phyloP scores from a whole-genome alignment of 441 rosid genomes.

The Erodium texanum region DNA sequence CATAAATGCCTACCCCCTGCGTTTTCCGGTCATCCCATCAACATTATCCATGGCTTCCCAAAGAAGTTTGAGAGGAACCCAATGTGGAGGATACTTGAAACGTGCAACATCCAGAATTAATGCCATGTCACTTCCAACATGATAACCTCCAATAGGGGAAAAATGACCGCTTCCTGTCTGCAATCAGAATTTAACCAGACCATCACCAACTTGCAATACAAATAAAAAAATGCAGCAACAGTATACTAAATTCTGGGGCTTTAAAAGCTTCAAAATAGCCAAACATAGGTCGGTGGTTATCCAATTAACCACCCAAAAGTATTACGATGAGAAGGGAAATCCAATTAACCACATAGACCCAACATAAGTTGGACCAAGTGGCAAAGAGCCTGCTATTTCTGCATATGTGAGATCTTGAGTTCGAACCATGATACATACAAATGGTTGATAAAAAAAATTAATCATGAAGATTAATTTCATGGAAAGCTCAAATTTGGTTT shows the following conservation, averaged over 20 bases:
- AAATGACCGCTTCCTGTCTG: constrained; percentile 68
- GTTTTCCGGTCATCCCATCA: constrained; percentile 48
- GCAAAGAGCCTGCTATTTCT: too few relatives aligned
- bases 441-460: too few relatives aligned
- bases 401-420: too few relatives aligned
- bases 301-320: too few relatives aligned
- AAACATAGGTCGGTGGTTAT: too few relatives aligned
- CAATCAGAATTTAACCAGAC: constrained; percentile 12
- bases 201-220: not conserved
- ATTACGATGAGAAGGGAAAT: not conserved
- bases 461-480: not conserved
- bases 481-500: not conserved
- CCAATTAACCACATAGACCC: not conserved
- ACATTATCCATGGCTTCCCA: constrained; percentile 63
- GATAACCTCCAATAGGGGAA: constrained; percentile 71
- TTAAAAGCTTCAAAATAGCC: not conserved
- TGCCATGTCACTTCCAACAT: constrained; percentile 59
- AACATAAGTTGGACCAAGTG: too few relatives aligned
- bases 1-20: constrained; percentile 40
- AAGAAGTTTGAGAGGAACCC: constrained; percentile 64
- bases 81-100: constrained; percentile 71
- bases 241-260: not conserved
- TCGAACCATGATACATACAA: too few relatives aligned
- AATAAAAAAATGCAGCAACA: constrained; percentile 4
- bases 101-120: constrained; percentile 69